Conservation (phyloP, 2,329 filamentous ascomycete genomes). For the Microsporum canis region DNA sequence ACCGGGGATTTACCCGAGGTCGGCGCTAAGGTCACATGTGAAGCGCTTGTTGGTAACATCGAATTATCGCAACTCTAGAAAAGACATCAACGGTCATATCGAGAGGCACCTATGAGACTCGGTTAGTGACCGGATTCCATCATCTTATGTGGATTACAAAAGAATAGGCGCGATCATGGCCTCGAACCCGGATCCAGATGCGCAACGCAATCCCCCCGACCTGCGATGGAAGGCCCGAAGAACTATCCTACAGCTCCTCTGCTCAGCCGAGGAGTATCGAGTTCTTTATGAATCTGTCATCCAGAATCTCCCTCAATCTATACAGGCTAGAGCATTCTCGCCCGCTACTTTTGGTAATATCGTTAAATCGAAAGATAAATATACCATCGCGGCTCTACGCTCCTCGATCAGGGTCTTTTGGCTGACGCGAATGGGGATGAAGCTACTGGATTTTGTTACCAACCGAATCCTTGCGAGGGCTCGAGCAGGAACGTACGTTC, state of each 20-base stretch:
- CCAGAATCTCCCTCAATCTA: constrained; percentile 51
- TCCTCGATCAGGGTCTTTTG: constrained; percentile 61
- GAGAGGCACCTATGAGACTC: background rate
- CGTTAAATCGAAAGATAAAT: constrained; percentile 47
- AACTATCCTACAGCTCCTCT: constrained; percentile 57
- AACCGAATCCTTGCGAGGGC: background rate
- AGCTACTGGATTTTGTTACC: constrained; percentile 20
- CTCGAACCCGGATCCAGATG: constrained; percentile 3
- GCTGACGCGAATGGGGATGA: constrained; percentile 51
- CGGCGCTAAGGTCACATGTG: background rate
- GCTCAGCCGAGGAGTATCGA: constrained; percentile 76
- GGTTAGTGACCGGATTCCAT: background rate
- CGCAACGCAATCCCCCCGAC: background rate
- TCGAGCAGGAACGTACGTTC: background rate
- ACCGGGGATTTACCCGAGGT: background rate
- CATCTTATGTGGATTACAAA: background rate
- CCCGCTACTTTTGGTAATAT: constrained; percentile 44
- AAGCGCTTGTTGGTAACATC: background rate
- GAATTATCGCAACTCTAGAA: background rate
- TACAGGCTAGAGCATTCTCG: constrained; percentile 44
- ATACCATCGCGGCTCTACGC: constrained; percentile 58
- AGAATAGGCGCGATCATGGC: constrained; percentile 3
- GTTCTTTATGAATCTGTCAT: constrained; percentile 72
- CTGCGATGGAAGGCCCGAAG: constrained; percentile 59
- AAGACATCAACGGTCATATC: background rate